Evolutionary conservation across 1,284 basidiomycete species (phyloP), one percentile per base, ranked within the genome.

Genomic region (Ustilago xerochloae): DNA sequence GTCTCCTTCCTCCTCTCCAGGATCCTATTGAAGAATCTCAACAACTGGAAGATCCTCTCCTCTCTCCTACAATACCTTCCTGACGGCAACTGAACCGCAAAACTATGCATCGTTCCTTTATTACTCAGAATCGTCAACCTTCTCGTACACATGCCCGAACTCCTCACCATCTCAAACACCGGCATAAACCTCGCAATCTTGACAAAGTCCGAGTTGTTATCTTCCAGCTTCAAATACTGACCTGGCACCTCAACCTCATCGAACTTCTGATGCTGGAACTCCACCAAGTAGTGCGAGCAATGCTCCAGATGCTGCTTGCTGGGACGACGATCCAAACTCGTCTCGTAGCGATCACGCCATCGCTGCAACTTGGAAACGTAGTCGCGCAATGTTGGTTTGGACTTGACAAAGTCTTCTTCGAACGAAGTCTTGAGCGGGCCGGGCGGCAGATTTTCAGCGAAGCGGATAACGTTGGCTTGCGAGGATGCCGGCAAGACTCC

Each of bases 201-300:
- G 71, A 94, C 89, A 81, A 99, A 97, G 80, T 93, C 92, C 79
- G 92, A 91, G 81, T 94, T 93, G 83, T 89, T 93, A 85, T 99
- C 97, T 84, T 96, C 94, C 83, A 81, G 49, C 50, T 66, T 62
- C 0, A 95, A 92, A 81, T 99, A 99, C 85, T 99, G 97, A 9
- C 97, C 97, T 20, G 97, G 97, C 58, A 99, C 90, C 85, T 99
- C 97, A 52, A 99, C 93, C 77, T 99, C 97, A 79, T 99, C 97
- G 62, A 97, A 95, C 85, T 96, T 97, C 82, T 91, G 91, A 85
- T 97, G 95, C 80, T 99, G 96, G 88, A 99, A 99, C 85, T 99
- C 96, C 12, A 93, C 93, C 72, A 99, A 87, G 86, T 94, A 98
- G 85, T 97, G 94, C 75, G 93, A 95, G 48, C 93, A 87, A 63